Percentiles rank a stretch among this genome's conserved stretches.
phyloP scores from a whole-genome alignment of 2,329 filamentous ascomycete species.

The Nannizziopsis arthrosporioides region DNA sequence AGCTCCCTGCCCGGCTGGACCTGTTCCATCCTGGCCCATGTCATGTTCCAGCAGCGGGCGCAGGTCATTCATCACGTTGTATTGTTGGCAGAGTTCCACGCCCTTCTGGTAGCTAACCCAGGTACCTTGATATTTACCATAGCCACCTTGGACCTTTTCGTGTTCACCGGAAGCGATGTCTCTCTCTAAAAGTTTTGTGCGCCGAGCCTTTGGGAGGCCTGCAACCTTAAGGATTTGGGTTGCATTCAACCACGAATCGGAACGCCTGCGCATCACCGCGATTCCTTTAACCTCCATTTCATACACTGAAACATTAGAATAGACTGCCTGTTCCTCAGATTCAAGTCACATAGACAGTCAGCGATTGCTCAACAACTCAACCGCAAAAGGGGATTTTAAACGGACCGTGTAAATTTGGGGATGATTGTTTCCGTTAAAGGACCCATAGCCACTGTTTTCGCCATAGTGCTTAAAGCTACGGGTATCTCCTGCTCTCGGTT shows the following conservation, averaged over 20 bases:
- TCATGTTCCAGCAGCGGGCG: constrained; percentile 41
- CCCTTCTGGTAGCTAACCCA: constrained; percentile 95
- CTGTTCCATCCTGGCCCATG: constrained; percentile 44
- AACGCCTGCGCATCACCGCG: constrained; percentile 88
- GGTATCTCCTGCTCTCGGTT: constrained; percentile 23
- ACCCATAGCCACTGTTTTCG: constrained; percentile 29
- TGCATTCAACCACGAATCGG: constrained; percentile 93
- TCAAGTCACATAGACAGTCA: neutral
- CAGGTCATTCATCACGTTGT: constrained; percentile 43
- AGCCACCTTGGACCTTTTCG: constrained; percentile 96
- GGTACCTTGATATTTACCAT: constrained; percentile 97
- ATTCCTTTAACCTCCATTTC: constrained; percentile 95
- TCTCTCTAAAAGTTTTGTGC: constrained; percentile 95
- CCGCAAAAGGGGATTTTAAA: neutral
- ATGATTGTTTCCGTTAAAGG: constrained; percentile 30
- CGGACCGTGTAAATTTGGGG: constrained; percentile 40
- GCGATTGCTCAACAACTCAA: constrained; percentile 1
- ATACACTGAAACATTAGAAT: constrained; percentile 73
- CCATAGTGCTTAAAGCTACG: constrained; percentile 31
- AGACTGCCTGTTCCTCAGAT: constrained; percentile 11
- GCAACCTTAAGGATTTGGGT: constrained; percentile 98
- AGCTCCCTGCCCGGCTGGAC: constrained; percentile 57
- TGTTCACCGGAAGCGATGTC: constrained; percentile 93
- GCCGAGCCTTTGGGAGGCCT: constrained; percentile 91
- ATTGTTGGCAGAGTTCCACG: constrained; percentile 75